Evolutionary conservation across 257 asterid genomes (phyloP), one percentile per base, ranked within the genome.

Genomic region (Solanum verrucosum): DNA sequence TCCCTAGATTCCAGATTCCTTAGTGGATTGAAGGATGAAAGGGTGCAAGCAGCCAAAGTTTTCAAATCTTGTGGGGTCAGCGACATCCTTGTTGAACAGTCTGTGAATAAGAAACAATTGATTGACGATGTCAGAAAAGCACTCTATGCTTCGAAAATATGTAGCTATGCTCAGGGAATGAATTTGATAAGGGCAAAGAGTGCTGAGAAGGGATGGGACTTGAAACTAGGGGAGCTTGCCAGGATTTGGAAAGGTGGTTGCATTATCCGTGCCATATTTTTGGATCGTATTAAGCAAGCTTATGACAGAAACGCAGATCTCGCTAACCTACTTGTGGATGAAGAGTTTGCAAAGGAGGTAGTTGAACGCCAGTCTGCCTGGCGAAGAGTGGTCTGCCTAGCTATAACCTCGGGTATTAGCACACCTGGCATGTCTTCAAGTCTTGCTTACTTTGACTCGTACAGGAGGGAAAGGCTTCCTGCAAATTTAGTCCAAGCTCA

Each of bases 181-280:
- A 95, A 96, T 88, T 91, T 96, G 89, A 94, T 96, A 38, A 97
- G 98, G 60, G 99, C 98, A 15, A 96, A 96, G 93, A 95, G 99
- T 87, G 85, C 87, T 4, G 99, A 96, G 89, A 95, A 95, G 91
- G 98, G 94, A 40, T 96, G 99, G 99, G 98, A 65, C 67, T 89
- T 96, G 94, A 93, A 91, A 90, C 88, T 97, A 79, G 99, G 99
- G 3, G 99, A 96, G 89, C 94, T 97, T 40, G 99, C 99, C 1
- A 92, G 99, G 91, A 97, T 97, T 25, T 97, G 99, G 99, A 97
- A 97, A 86, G 99, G 99, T 1, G 99, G 99, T 4, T 97, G 99
- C 87, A 97, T 97, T 59, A 97, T 97, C 37, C 98, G 99, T 38
- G 99, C 99, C 13, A 90, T 97, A 72, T 97, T 97, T 93, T 94